These are phyloP conservation scores for Azolla pinnata DNA, from an alignment of 75 land plant genomes.

Conservation along the genomic window DNA sequence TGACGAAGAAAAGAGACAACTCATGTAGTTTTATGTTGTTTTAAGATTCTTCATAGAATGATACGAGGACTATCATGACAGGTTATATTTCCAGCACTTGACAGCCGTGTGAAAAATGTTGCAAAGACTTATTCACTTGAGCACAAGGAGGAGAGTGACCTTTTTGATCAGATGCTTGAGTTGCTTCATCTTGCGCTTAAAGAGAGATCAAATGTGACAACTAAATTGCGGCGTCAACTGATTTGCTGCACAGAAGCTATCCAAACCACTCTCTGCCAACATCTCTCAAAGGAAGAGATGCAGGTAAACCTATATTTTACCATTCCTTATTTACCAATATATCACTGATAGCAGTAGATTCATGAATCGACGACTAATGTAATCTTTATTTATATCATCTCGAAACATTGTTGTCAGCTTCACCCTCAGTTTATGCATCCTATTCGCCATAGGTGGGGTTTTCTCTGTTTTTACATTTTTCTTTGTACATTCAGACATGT, in stretches of 20 bases:
- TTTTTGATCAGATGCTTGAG: conserved; percentile 41
- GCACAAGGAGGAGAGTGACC: conserved; percentile 41
- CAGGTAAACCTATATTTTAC: conserved; percentile 33
- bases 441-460: no score
- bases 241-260: conserved; percentile 43
- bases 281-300: conserved; percentile 70
- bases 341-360: not conserved
- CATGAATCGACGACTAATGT: not conserved
- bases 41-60: no score
- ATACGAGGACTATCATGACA: no score
- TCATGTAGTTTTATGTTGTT: no score
- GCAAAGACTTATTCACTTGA: conserved; percentile 52
- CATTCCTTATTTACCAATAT: no score
- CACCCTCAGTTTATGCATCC: no score
- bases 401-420: no score
- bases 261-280: conserved; percentile 39
- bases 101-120: conserved; percentile 48
- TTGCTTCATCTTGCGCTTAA: conserved; percentile 19
- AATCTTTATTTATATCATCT: no score
- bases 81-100: conserved; percentile 69
- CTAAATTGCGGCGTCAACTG: conserved; percentile 33
- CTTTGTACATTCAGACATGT: no score
- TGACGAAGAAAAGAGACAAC: no score
- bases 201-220: conserved; percentile 10
- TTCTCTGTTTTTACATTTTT: no score